Conservation (phyloP, 2,329 filamentous ascomycete genomes). For the Verticillium zaregamsianum region DNA sequence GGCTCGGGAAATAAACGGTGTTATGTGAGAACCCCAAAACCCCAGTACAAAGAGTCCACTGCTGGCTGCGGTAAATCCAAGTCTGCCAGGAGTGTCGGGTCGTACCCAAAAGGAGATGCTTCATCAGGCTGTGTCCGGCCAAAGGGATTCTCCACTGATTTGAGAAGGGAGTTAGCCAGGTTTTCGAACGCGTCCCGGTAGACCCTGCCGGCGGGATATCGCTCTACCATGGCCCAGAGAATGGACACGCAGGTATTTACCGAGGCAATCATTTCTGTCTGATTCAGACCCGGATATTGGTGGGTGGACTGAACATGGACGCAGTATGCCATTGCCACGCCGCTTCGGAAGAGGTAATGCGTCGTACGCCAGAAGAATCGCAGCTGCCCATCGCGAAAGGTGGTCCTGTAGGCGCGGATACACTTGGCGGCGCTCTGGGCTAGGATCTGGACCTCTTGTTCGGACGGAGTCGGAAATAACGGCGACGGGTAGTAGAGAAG, state of each 20-base stretch:
- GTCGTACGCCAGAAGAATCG: constrained; percentile 22
- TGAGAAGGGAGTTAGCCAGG: constrained; percentile 5
- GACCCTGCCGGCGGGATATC: constrained; percentile 16
- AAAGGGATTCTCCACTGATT: neutral
- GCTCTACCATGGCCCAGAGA: constrained; percentile 23
- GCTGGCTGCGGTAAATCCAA: neutral
- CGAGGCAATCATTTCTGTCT: neutral
- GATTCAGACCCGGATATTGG: neutral
- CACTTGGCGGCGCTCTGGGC: constrained; percentile 12
- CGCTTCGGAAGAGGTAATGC: constrained; percentile 18
- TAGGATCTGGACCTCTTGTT: constrained; percentile 11
- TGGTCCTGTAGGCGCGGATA: constrained; percentile 14
- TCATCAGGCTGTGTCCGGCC: neutral
- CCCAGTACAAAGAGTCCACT: constrained; percentile 1
- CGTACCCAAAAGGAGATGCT: neutral
- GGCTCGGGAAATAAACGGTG: too few species aligned
- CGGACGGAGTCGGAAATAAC: constrained; percentile 8
- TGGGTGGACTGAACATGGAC: neutral
- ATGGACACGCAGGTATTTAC: constrained; percentile 18
- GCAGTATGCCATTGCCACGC: constrained; percentile 18
- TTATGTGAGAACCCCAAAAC: neutral
- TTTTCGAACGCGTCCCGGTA: constrained; percentile 21
- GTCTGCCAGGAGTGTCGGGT: neutral
- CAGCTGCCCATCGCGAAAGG: constrained; percentile 17
- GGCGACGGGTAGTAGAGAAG: constrained; percentile 17